Evolutionary conservation across 306 rosid species (phyloP), one percentile per base, ranked within the genome.

Genomic region (Rosa persica): DNA sequence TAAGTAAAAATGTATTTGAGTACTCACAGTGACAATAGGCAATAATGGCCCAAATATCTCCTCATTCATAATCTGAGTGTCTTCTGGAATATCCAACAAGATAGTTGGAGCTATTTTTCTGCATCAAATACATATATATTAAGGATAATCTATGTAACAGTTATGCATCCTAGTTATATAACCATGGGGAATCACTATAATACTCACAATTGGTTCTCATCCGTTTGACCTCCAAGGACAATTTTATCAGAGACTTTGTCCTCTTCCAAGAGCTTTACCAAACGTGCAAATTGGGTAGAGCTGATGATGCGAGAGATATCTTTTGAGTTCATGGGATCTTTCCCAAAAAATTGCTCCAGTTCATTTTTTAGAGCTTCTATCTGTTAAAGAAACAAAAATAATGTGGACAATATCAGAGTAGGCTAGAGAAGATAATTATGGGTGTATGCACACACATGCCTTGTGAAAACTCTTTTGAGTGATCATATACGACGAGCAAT

Each of bases 71-170:
- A 90, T 81, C 67, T 43, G 67, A 47, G 92, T 70, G 7, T 93
- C 96, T 62, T 83, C 85, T 52, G 98, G 96, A 73, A 89, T 87
- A 84, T 89, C 91, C 75, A 93, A 76, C 81, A 93, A 20, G 64
- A 93, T 76, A 55, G 98, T 89, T 76, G 98, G 98, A 73, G 96
- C 89, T 75, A 93, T 90, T 86, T 67, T 89, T 80, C 98, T 93
- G 88, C 85, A 84, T 74, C 38, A 57, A 10, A 46, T 57, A 48
- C 15, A 38, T n/a, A 73, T 12, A 2, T 8, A 55, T 55, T 55
- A 73, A 51, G 66, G 36, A n/a, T 38, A 52, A 51, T 20, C 8
- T 23, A 20, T 11, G 9, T 20, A 20, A 54, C 20, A 12, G 11
- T 52, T n/a, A 25, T 73, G 15, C 51, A 54, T 52, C 3, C 30